Base-by-base conservation (phyloP, 2,329 filamentous ascomycete genomes). In the Bipolaris victoriae region DNA sequence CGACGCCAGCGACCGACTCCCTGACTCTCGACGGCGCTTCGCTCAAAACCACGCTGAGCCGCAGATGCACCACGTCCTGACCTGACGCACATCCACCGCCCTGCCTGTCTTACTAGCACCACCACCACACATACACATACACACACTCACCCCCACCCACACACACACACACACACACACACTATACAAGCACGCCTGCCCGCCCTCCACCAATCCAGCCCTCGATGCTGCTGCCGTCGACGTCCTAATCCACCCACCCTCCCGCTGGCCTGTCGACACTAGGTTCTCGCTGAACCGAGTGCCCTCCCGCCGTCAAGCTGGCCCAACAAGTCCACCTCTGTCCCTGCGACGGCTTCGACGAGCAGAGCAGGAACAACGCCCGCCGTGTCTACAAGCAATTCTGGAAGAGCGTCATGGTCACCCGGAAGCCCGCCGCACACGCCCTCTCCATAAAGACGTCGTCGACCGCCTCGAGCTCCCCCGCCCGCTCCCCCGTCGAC, bases 1-100 rank as follows among this genome's bases (percentile, higher is more conserved):
- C 7, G 26, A 58, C 46, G 55, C 44, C 48, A 22, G 26, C 26
- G 26, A 29, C 26, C 26, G 46, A 15, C 57, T 62, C 56, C 59
- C 62, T 64, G 62, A 59, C 57, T 58, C 60, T 62, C 55, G 44
- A 39, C 46, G 41, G 46, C 51, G 59, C 61, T 66, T 65, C 37
- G 58, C 71, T 75, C 72, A 74, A 74, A 75, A 74, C 70, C 70
- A 72, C 68, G 66, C 70, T 66, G 70, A 74, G 72, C 69, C 72
- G 72, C 71, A 71, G 68, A 58, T 61, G 47, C 47, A 54, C 41
- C 37, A 29, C 41, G 16, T 20, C 15, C 26, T 61, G 63, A 61
- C 52, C 63, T 58, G 57, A 57, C 53, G 58, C 64, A 50, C 39
- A 59, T 55, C 47, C 57, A 51, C 58, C 61, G 60, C 52, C 58